A percentile compares a stretch with the other conserved stretches of the same genome.
Evolutionary conservation across 495 filamentous ascomycete genomes (phyloP).

Genomic region (Penicillium desertorum): DNA sequence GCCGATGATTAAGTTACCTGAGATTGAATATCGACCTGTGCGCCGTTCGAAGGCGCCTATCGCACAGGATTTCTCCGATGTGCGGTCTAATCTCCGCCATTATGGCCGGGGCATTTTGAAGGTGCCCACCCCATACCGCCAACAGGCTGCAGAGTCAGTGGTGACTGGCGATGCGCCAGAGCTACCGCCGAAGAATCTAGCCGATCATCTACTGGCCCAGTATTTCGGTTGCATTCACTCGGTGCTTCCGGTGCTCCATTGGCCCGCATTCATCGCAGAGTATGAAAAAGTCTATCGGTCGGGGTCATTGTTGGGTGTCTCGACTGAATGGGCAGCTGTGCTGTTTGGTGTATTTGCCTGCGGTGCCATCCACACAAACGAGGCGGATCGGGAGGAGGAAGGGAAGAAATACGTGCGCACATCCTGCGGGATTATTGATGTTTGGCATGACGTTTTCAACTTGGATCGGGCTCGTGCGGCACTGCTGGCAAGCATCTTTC

Average conservation of each 20-base stretch:
- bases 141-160: slow-evolving; percentile 47
- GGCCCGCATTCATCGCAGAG: slow-evolving; percentile 75
- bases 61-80: slow-evolving; percentile 66
- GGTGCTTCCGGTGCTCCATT: slow-evolving; percentile 82
- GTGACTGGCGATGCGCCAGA: slow-evolving; percentile 58
- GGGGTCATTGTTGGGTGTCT: slow-evolving; percentile 61
- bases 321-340: slow-evolving; percentile 74
- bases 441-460: slow-evolving; percentile 80
- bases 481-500: slow-evolving; percentile 73
- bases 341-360: slow-evolving; percentile 84
- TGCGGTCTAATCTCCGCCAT: slow-evolving; percentile 69
- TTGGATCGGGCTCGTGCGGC: slow-evolving; percentile 75
- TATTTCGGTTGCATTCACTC: slow-evolving; percentile 78
- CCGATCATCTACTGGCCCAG: slow-evolving; percentile 72
- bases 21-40: slow-evolving; percentile 63
- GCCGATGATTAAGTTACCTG: slow-evolving; percentile 65
- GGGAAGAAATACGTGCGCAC: slow-evolving; percentile 72
- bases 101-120: slow-evolving; percentile 80
- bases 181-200: slow-evolving; percentile 66
- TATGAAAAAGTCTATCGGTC: slow-evolving; percentile 75
- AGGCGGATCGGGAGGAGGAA: slow-evolving; percentile 55
- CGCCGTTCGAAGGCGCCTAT: slow-evolving; percentile 57
- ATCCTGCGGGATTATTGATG: slow-evolving; percentile 67
- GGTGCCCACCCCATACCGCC: slow-evolving; percentile 69
- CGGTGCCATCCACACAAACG: slow-evolving; percentile 72